Evolutionary conservation across 345 rosid genomes (phyloP), one percentile per base, ranked within the genome.

Genomic region (Erodium maritimum): DNA sequence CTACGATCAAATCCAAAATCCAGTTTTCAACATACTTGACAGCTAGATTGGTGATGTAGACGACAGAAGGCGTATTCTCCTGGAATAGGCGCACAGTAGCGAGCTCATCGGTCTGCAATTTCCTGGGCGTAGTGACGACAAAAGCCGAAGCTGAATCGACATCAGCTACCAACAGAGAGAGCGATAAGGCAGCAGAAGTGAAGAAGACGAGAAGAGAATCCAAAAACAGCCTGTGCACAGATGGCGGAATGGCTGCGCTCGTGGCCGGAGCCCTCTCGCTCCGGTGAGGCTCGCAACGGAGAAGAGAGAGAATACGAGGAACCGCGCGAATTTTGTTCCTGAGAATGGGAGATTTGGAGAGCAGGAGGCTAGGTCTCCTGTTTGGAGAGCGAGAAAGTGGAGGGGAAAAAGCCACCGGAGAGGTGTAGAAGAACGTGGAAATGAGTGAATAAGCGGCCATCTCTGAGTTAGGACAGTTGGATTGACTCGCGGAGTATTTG

Each of bases 31-130:
- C 37, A 23, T 59, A 88, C 98, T 77, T 86, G 68, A 57, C 89
- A n/a, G 98, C 93, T 23, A 91, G 88, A 75, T 86, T 91, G 55
- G 98, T 91, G 77, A 91, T 86, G 76, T 88, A 83, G 45, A 91
- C 95, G 16, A 91, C 98, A 46, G 95, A 88, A n/a, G 96, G 95
- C 66, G 98, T 91, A 66, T 88, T 91, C 73, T 86, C 96, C 62
- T 82, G 86, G 61, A 91, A 91, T 64, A 91, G 84, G 29, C 90
- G 83, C 69, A 91, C 98, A 0, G 95, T 84, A 19, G 96, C 96
- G 64, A 91, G 86, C 66, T 88, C 98, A 71, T 91, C 90, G 51
- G 86, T 37, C 77, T 82, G 95, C 60, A 86, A 73, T 69, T 86
- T 88, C 64, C 88, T 77, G 0, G 82, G 86, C 10, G 87, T 50